phyloP scores from a whole-genome alignment of 352 stramenopile genomes.

The Phytophthora pinifolia region DNA sequence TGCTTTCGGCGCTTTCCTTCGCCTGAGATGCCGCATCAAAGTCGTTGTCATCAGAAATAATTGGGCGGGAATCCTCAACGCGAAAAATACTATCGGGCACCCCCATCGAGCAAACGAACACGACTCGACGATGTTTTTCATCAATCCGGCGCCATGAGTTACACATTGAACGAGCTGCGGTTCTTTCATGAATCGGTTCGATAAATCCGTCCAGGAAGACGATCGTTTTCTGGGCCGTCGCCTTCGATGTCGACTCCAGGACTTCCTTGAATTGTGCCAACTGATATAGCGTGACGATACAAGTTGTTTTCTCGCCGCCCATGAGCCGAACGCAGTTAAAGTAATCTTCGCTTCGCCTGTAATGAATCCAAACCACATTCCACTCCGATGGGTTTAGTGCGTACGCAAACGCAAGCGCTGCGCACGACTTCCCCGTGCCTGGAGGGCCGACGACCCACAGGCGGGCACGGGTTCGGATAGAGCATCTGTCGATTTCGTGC shows the following conservation, averaged over 20 bases:
- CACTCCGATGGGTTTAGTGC: background rate
- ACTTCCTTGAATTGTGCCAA: background rate
- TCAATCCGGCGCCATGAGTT: background rate
- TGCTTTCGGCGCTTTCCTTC: background rate
- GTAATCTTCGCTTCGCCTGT: background rate
- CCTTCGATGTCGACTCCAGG: background rate
- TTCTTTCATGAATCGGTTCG: background rate
- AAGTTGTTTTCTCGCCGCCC: background rate
- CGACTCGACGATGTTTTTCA: background rate
- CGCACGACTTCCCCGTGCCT: slow-evolving; percentile 5
- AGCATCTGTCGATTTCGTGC: slow-evolving; percentile 5
- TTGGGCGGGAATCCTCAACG: background rate
- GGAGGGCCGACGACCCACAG: slow-evolving; percentile 6
- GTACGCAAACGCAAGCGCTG: slow-evolving; percentile 7
- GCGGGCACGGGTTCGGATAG: slow-evolving; percentile 1
- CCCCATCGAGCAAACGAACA: slow-evolving; percentile 1
- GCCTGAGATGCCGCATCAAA: background rate
- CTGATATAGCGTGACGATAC: background rate
- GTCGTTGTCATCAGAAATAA: too few species aligned
- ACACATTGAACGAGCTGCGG: background rate
- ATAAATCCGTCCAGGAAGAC: background rate
- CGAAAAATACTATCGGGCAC: background rate
- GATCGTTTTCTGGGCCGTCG: background rate
- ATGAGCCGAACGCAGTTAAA: slow-evolving; percentile 1
- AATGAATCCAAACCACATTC: slow-evolving; percentile 4